Conservation (phyloP, 805 yeast species). For the Clavispora santaluciae region DNA sequence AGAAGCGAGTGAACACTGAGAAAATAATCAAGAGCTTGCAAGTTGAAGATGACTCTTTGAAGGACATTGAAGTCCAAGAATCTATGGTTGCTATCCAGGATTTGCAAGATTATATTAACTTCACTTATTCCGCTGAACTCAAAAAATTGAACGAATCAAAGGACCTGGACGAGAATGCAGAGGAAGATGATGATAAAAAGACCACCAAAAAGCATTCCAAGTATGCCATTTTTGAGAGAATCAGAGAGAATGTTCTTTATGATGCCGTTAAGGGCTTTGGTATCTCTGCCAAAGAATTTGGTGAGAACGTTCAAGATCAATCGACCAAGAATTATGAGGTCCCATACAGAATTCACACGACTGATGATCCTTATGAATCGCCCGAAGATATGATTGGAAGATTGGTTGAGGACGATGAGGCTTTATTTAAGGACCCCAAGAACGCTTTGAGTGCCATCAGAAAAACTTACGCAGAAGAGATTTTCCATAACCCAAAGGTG, state of each 20-base stretch:
- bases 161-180: constrained; percentile 20
- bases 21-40: constrained; percentile 50
- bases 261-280: constrained; percentile 69
- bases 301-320: constrained; percentile 69
- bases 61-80: constrained; percentile 50
- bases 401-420: constrained; percentile 40
- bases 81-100: constrained; percentile 82
- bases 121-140: constrained; percentile 58
- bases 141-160: constrained; percentile 37
- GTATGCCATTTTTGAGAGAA: constrained; percentile 58
- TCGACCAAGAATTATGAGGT: constrained; percentile 43
- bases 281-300: constrained; percentile 72
- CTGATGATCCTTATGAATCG: constrained; percentile 58
- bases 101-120: constrained; percentile 74
- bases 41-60: constrained; percentile 53
- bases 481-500: constrained; percentile 74
- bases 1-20: constrained; percentile 62
- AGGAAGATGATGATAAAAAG: constrained; percentile 17
- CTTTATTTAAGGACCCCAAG: constrained; percentile 50
- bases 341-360: constrained; percentile 57
- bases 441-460: constrained; percentile 71
- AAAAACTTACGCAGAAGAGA: constrained; percentile 71
- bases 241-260: constrained; percentile 59
- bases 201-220: constrained; percentile 52
- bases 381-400: constrained; percentile 59